Percentiles rank a stretch among this genome's conserved stretches.
Evolutionary conservation across 1,284 basidiomycete species (phyloP).

Genomic region (Marasmius tenuissimus): DNA sequence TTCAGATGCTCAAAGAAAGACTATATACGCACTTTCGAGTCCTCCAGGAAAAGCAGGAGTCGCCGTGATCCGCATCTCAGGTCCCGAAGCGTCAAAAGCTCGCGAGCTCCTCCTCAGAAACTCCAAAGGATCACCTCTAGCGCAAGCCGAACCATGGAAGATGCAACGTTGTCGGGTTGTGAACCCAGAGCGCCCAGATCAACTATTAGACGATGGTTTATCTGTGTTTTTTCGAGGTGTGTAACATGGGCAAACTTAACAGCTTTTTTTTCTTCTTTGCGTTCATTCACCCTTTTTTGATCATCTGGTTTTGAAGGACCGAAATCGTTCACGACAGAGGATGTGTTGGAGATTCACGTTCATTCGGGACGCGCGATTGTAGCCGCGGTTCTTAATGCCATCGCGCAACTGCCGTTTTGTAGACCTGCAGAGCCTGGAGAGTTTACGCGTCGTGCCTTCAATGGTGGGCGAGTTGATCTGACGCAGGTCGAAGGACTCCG

Average conservation of each 20-base stretch:
- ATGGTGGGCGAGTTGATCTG: conserved; percentile 77
- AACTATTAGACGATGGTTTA: conserved; percentile 77
- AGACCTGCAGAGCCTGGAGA: conserved; percentile 84
- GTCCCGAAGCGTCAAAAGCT: conserved; percentile 63
- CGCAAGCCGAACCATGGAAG: conserved; percentile 53
- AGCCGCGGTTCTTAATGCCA: conserved; percentile 61
- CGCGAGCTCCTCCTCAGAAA: conserved; percentile 55
- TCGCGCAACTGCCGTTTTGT: conserved; percentile 58
- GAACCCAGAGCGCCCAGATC: conserved; percentile 53
- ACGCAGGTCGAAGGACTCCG: conserved; percentile 84
- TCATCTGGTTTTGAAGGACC: conserved; percentile 44
- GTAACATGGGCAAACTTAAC: not conserved
- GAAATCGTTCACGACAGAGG: conserved; percentile 80
- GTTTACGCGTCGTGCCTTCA: conserved; percentile 83
- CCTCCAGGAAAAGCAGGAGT: conserved; percentile 82
- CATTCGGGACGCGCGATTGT: conserved; percentile 87
- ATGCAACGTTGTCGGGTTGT: conserved; percentile 71
- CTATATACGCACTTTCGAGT: conserved; percentile 87
- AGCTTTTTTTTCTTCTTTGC: not conserved
- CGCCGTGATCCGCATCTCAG: conserved; percentile 80
- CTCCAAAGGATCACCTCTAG: conserved; percentile 8
- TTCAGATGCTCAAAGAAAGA: conserved; percentile 65
- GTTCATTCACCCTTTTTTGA: not conserved
- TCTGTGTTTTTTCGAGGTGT: conserved; percentile 79
- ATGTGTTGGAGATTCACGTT: conserved; percentile 83